These are phyloP conservation scores for Fusarium pseudonygamai DNA, from an alignment of 2,329 filamentous ascomycete genomes.

Conservation along the genomic window DNA sequence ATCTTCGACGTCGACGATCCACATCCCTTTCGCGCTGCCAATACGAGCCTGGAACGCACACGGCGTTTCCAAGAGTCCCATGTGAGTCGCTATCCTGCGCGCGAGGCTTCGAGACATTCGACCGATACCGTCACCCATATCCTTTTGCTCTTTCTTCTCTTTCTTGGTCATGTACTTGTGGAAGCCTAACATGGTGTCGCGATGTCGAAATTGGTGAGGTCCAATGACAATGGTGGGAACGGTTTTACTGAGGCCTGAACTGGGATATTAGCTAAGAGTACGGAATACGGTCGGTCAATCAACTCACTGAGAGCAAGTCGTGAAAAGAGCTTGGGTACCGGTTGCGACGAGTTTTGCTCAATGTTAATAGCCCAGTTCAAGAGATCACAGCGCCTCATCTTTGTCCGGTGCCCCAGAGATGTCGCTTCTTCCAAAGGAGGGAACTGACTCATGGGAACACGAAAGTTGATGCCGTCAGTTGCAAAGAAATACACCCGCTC, in stretches of 20 bases:
- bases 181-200: constrained; percentile 6
- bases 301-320: constrained; percentile 63
- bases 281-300: fast-evolving
- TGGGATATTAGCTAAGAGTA: neutral
- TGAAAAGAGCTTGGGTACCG: constrained; percentile 66
- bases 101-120: constrained; percentile 71
- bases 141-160: constrained; percentile 40
- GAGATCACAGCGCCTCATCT: constrained; percentile 53
- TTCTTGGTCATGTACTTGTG: constrained; percentile 71
- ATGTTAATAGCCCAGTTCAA: constrained; percentile 64
- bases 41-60: constrained; percentile 76
- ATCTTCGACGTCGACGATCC: constrained; percentile 68
- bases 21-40: constrained; percentile 79
- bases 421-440: constrained; percentile 41
- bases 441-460: constrained; percentile 9
- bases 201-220: constrained; percentile 54
- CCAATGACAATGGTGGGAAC: constrained; percentile 57
- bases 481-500: constrained; percentile 66
- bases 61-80: constrained; percentile 65
- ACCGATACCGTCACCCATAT: constrained; percentile 75
- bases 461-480: constrained; percentile 58
- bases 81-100: constrained; percentile 56
- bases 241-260: constrained; percentile 62
- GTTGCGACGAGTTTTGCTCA: constrained; percentile 55
- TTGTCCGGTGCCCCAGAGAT: constrained; percentile 38